Base-by-base conservation (phyloP, 768 basidiomycete species). In the Kwoniella dendrophila region DNA sequence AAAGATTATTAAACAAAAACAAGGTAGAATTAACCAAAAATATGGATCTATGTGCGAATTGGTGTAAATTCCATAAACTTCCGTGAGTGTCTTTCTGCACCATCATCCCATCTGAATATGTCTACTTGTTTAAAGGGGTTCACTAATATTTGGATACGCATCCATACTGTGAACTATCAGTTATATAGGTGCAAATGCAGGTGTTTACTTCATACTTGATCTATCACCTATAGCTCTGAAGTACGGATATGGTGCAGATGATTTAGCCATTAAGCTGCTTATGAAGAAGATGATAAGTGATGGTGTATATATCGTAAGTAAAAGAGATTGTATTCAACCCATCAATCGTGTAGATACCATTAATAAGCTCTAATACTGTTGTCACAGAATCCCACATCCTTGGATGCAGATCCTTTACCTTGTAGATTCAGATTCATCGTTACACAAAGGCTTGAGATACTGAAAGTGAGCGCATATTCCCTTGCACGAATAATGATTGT, bases 341-440 rank as follows among this genome's bases (percentile, higher is more conserved):
- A 8, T 27, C 10, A 33, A 4, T 40, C 36, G n/a, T n/a, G n/a
- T n/a, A 38, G 36, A 38, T 38, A 8, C 36, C 8, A 20, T 6
- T 44, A 20, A 44, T 44, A 22, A 22, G 43, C 20, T 8, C 6
- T 44, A 6, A 22, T 10, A 22, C 43, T 22, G 43, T 10, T 44
- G 11, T 8, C 36, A 38, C 40, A 57, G 56, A 57, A 57, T 32
- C 56, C 56, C 30, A 6, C 41, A 3, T 14, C 56, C 5, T 30
- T 57, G 27, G 56, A 57, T 57, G 56, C 40, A 18, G 56, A 57
- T 47, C 56, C 56, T 2, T 20, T 44, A 30, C 38, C 38, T 27
- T 57, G 44, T 57, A 44, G 56, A 14, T 57, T 57, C 30, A 27
- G 56, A 22, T 57, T 57, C 56, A 57, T 57, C 3, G 45, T 44